A percentile compares a stretch with the other conserved stretches of the same genome.
Evolutionary conservation across 2,329 filamentous ascomycete genomes (phyloP).

Genomic region (Fusarium subglutinans): DNA sequence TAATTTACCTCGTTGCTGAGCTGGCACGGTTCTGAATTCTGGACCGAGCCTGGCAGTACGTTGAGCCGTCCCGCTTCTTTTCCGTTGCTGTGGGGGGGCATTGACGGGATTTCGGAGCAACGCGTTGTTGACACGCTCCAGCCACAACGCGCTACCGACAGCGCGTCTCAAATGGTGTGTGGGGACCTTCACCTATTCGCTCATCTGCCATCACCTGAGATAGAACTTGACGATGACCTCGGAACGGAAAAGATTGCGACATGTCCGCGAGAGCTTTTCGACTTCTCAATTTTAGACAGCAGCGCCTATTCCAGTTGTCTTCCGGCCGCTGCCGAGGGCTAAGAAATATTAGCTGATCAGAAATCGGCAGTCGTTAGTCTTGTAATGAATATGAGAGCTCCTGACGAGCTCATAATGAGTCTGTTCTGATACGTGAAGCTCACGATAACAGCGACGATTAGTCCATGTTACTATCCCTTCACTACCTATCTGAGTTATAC

Average conservation of each 20-base stretch:
- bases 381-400: not conserved
- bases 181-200: constrained; percentile 7
- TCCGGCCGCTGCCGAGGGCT: not conserved
- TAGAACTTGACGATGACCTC: not conserved
- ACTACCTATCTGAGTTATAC: not conserved
- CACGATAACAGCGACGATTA: not conserved
- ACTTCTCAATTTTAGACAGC: not conserved
- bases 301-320: not conserved
- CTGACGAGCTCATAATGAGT: not conserved
- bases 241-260: not conserved
- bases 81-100: not conserved
- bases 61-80: not conserved
- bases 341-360: not conserved
- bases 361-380: not conserved
- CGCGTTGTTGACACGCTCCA: not conserved
- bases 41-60: not conserved
- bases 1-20: not conserved
- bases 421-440: not conserved
- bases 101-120: not conserved
- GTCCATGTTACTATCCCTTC: not conserved
- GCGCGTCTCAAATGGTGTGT: not conserved
- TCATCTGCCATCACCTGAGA: not conserved
- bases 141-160: not conserved
- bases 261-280: not conserved
- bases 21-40: not conserved